These are phyloP conservation scores for Penicillium sclerotiorum DNA, from an alignment of 2,329 filamentous ascomycete genomes.

Conservation along the genomic window DNA sequence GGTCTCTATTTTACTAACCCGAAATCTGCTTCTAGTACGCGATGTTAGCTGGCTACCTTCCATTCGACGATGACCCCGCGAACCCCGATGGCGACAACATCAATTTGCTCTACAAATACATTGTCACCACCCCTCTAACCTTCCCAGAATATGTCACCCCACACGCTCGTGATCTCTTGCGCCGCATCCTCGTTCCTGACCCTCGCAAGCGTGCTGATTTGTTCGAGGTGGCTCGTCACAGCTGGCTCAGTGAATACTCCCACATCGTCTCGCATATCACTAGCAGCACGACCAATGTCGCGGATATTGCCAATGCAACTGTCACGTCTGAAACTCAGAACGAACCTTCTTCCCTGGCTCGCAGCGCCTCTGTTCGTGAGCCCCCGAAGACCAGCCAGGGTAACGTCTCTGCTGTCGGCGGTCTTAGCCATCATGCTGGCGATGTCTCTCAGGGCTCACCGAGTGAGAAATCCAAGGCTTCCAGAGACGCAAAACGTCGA, in stretches of 20 bases:
- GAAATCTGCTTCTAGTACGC: slow-evolving; percentile 70
- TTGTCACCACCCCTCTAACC: slow-evolving; percentile 92
- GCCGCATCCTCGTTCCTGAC: slow-evolving; percentile 92
- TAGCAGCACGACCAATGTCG: slow-evolving; percentile 85
- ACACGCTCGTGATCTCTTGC: slow-evolving; percentile 87
- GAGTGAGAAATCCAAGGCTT: slow-evolving; percentile 63
- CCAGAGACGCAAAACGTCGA: slow-evolving; percentile 83
- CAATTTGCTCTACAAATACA: slow-evolving; percentile 98
- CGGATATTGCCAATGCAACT: slow-evolving; percentile 80
- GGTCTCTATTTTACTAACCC: background rate
- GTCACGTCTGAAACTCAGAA: slow-evolving; percentile 57
- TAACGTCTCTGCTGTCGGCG: slow-evolving; percentile 53
- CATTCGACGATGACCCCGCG: slow-evolving; percentile 96
- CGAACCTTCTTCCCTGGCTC: slow-evolving; percentile 67
- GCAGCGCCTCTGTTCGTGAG: slow-evolving; percentile 91
- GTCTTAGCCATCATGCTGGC: slow-evolving; percentile 72
- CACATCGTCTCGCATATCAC: slow-evolving; percentile 96
- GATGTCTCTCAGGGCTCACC: slow-evolving; percentile 71
- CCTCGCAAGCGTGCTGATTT: slow-evolving; percentile 92
- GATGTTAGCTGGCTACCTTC: slow-evolving; percentile 96
- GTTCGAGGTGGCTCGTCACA: slow-evolving; percentile 96
- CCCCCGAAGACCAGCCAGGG: slow-evolving; percentile 67
- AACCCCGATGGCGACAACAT: slow-evolving; percentile 99
- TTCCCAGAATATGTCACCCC: slow-evolving; percentile 99
- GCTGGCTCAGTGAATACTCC: slow-evolving; percentile 97